A percentile compares a stretch with the other conserved stretches of the same genome.
Evolutionary conservation across 148 eudicot species (phyloP).

Genomic region (Camellia japonica): DNA sequence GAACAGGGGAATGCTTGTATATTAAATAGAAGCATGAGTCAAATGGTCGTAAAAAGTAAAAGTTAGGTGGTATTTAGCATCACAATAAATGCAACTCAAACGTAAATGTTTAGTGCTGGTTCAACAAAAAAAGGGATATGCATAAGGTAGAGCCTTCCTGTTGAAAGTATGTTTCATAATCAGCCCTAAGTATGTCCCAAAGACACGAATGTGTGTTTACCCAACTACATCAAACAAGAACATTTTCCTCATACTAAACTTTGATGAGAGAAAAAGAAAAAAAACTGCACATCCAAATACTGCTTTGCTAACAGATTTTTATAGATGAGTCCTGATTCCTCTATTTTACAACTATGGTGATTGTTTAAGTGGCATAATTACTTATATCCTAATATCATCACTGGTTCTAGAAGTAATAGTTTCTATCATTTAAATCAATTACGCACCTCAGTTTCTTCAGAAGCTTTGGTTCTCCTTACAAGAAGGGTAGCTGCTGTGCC

Average conservation of each 20-base stretch:
- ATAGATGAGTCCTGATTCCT: not conserved
- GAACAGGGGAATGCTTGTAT: not conserved
- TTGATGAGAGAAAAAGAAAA: not conserved
- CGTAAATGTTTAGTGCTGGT: not conserved
- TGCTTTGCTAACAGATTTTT: not conserved
- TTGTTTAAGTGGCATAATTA: not conserved
- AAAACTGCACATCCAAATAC: not conserved
- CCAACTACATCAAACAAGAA: not conserved
- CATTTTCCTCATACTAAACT: not conserved
- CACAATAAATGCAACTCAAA: not conserved
- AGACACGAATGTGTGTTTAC: not conserved
- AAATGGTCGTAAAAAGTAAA: not conserved
- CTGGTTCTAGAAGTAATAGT: not conserved
- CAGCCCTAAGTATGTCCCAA: not conserved
- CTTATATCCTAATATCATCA: not conserved
- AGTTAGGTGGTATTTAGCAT: not conserved
- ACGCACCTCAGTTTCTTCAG: conserved; percentile 57
- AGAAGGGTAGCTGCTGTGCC: conserved; percentile 87
- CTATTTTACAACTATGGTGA: not conserved
- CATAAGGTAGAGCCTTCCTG: not conserved
- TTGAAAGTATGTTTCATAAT: not conserved
- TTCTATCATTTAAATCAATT: not conserved
- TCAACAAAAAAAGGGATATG: not conserved
- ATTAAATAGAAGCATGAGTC: not conserved
- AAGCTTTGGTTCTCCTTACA: conserved; percentile 54